Conservation (phyloP, 768 basidiomycete species). For the Rhizopogon roseolus region DNA sequence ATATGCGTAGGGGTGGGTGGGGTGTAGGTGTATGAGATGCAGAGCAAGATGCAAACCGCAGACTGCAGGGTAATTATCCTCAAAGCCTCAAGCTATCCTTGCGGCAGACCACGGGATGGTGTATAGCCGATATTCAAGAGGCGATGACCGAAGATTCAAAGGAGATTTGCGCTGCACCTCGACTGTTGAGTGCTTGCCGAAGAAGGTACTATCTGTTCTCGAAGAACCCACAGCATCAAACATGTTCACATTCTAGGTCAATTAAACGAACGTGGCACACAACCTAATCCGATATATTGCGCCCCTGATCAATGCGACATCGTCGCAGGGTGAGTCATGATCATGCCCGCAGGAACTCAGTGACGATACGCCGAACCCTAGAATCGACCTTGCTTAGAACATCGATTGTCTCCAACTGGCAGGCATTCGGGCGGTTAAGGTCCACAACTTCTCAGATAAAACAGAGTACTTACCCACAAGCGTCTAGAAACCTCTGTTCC, state of each 20-base stretch:
- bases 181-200: not conserved
- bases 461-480: constrained; percentile 27
- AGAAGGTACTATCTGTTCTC: not conserved
- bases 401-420: constrained; percentile 11
- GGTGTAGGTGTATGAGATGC: not conserved
- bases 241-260: not conserved
- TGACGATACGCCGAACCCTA: constrained; percentile 12
- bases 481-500: constrained; percentile 25
- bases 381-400: constrained; percentile 12
- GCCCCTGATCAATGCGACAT: not conserved
- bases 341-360: not conserved
- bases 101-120: not conserved
- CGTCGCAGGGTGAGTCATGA: not conserved
- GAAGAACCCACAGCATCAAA: not conserved
- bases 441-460: not conserved
- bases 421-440: not conserved
- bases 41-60: not conserved
- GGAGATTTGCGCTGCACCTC: not conserved
- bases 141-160: not conserved
- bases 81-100: not conserved
- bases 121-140: not conserved
- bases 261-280: not conserved
- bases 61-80: constrained; percentile 1
- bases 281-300: not conserved
- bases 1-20: not conserved